Conservation (phyloP, 352 stramenopile genomes). For the Pythium folliculosum region DNA sequence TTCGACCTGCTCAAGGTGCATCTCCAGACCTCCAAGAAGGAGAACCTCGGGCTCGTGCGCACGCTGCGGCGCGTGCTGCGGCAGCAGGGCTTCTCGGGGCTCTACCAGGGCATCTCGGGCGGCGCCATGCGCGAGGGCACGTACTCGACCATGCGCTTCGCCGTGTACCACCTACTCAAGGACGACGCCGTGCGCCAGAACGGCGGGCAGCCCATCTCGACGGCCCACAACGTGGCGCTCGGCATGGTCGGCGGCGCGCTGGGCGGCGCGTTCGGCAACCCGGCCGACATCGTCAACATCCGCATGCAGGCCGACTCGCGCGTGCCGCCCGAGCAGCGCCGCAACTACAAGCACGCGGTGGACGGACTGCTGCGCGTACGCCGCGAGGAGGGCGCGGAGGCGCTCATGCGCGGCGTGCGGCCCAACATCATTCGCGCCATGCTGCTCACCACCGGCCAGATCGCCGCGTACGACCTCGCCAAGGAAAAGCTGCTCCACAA, state of each 20-base stretch:
- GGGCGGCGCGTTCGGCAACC: conserved; percentile 69
- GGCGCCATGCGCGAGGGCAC: conserved; percentile 80
- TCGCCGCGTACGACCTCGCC: conserved; percentile 80
- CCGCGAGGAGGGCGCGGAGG: conserved; percentile 61
- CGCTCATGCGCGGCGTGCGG: conserved; percentile 69
- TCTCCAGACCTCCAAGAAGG: conserved; percentile 76
- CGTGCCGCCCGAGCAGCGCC: conserved; percentile 56
- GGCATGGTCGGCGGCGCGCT: conserved; percentile 71
- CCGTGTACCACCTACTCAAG: conserved; percentile 84
- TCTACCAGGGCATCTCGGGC: conserved; percentile 83
- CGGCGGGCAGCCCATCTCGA: conserved; percentile 64
- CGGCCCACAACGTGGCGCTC: conserved; percentile 65
- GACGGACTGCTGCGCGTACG: conserved; percentile 68
- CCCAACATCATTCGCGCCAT: conserved; percentile 87
- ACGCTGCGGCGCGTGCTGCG: conserved; percentile 58
- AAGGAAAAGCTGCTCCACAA: conserved; percentile 61
- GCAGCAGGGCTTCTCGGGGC: conserved; percentile 62
- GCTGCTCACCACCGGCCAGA: conserved; percentile 81
- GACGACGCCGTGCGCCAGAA: conserved; percentile 71
- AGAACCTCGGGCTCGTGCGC: conserved; percentile 57
- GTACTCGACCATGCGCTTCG: conserved; percentile 86
- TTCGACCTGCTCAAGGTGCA: conserved; percentile 86
- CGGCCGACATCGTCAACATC: conserved; percentile 83
- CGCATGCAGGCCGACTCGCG: conserved; percentile 82
- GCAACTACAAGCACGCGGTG: conserved; percentile 83